These are phyloP conservation scores for Furcasterigmium furcatum DNA, from an alignment of 2,329 filamentous ascomycete genomes.

Conservation along the genomic window DNA sequence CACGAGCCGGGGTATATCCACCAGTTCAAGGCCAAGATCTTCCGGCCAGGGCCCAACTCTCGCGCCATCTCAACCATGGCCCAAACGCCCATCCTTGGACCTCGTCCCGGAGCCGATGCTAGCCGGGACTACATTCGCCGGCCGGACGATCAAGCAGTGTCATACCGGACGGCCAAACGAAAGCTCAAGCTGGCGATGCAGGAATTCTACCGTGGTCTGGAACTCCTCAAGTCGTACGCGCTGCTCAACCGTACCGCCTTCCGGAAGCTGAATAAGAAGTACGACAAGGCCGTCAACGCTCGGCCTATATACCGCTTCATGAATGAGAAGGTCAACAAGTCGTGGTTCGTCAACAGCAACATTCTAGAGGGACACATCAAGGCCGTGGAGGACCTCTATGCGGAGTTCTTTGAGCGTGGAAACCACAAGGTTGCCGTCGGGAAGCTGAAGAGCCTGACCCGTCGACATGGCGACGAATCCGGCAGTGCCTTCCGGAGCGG, in stretches of 20 bases:
- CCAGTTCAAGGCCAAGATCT: conserved; percentile 51
- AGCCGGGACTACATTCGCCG: conserved; percentile 49
- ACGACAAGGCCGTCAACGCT: conserved; percentile 84
- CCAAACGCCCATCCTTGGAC: conserved; percentile 40
- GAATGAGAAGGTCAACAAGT: conserved; percentile 84
- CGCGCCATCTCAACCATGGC: conserved; percentile 55
- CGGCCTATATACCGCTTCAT: conserved; percentile 78
- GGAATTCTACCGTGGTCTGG: conserved; percentile 89
- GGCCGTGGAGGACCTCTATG: conserved; percentile 85
- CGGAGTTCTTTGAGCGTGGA: conserved; percentile 88
- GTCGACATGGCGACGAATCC: conserved; percentile 53
- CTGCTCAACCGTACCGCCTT: conserved; percentile 90
- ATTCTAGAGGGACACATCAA: conserved; percentile 77
- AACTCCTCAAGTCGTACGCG: conserved; percentile 88
- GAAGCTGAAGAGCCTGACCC: conserved; percentile 75
- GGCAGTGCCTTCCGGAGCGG: conserved; percentile 58
- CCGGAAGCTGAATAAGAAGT: conserved; percentile 98
- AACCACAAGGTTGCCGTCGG: conserved; percentile 89
- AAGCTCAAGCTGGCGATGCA: conserved; percentile 89
- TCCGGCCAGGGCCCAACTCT: conserved; percentile 58
- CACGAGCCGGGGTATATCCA: conserved; percentile 40
- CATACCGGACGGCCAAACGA: conserved; percentile 83
- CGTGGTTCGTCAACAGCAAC: conserved; percentile 90
- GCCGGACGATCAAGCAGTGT: conserved; percentile 56
- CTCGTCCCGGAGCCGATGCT: conserved; percentile 22